Evolutionary conservation across 2,329 filamentous ascomycete species (phyloP).

Genomic region (Ploettnerulaceae sp.): DNA sequence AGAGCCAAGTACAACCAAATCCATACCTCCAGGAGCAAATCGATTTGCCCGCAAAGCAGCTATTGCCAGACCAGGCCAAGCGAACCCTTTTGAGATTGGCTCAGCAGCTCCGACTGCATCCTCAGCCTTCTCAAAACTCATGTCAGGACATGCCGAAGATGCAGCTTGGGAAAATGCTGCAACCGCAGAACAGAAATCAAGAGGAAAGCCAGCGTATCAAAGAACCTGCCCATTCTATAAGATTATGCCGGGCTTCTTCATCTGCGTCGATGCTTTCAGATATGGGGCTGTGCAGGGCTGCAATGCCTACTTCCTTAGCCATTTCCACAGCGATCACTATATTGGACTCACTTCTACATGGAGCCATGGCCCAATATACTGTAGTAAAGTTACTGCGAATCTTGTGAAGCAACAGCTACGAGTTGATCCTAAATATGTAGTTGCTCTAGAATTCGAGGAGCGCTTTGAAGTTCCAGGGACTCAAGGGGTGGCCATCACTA

Average conservation of each 20-base stretch:
- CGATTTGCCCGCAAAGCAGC: conserved; percentile 60
- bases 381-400: conserved; percentile 87
- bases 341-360: conserved; percentile 83
- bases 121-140: conserved; percentile 87
- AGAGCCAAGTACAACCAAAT: conserved; percentile 23
- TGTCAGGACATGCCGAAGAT: conserved; percentile 89
- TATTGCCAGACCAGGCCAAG: conserved; percentile 72
- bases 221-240: conserved; percentile 98
- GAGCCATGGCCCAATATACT: conserved; percentile 94
- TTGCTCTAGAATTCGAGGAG: conserved; percentile 80
- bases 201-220: conserved; percentile 81
- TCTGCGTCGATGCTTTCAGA: conserved; percentile 92
- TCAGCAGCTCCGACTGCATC: conserved; percentile 36
- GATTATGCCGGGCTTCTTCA: conserved; percentile 86
- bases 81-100: conserved; percentile 66
- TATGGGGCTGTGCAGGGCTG: conserved; percentile 92
- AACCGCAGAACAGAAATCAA: conserved; percentile 68
- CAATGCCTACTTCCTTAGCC: conserved; percentile 91
- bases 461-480: conserved; percentile 75
- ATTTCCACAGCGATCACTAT: conserved; percentile 98
- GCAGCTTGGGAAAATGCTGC: conserved; percentile 85
- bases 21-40: conserved; percentile 25
- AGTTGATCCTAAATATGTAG: conserved; percentile 80
- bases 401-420: conserved; percentile 80
- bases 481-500: conserved; percentile 78